Percentiles rank a stretch among this genome's conserved stretches.
Evolutionary conservation across 495 filamentous ascomycete species (phyloP).

Genomic region (Penicillium bialowiezense): DNA sequence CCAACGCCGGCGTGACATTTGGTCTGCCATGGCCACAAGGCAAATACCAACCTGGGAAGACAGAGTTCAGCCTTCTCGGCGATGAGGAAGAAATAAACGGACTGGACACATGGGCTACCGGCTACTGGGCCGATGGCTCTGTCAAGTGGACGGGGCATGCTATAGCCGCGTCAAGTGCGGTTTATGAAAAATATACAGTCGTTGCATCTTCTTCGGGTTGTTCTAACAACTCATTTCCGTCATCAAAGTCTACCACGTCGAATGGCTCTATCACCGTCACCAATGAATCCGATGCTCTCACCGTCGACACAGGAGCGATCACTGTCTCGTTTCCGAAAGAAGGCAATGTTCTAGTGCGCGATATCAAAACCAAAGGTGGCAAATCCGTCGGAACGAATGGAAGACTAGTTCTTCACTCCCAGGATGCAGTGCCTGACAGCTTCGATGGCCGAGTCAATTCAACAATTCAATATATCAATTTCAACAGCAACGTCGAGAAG

Average conservation of each 20-base stretch:
- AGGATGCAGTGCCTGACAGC: slow-evolving; percentile 29
- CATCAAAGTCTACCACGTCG: background rate
- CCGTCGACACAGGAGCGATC: slow-evolving; percentile 37
- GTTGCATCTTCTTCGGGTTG: slow-evolving; percentile 5
- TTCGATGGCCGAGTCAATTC: slow-evolving; percentile 17
- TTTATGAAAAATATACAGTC: slow-evolving; percentile 9
- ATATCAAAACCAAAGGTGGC: slow-evolving; percentile 31
- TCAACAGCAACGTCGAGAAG: slow-evolving; percentile 17
- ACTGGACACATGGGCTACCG: slow-evolving; percentile 42
- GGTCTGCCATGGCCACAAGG: slow-evolving; percentile 42
- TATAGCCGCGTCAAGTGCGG: slow-evolving; percentile 17
- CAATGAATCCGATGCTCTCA: background rate
- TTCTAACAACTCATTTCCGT: background rate
- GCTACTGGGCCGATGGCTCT: slow-evolving; percentile 44
- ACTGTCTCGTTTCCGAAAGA: slow-evolving; percentile 33
- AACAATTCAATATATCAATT: slow-evolving; percentile 19
- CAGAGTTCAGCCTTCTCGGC: slow-evolving; percentile 25
- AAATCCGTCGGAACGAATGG: slow-evolving; percentile 41
- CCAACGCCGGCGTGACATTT: slow-evolving; percentile 36
- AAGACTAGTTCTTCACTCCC: slow-evolving; percentile 35
- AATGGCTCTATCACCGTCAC: slow-evolving; percentile 1
- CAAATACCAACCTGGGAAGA: slow-evolving; percentile 28
- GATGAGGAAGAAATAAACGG: slow-evolving; percentile 10
- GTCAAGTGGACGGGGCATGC: slow-evolving; percentile 49
- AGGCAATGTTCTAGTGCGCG: slow-evolving; percentile 29